These are phyloP conservation scores for Limonium bicolor DNA, from an alignment of 148 eudicot species.

Conservation along the genomic window DNA sequence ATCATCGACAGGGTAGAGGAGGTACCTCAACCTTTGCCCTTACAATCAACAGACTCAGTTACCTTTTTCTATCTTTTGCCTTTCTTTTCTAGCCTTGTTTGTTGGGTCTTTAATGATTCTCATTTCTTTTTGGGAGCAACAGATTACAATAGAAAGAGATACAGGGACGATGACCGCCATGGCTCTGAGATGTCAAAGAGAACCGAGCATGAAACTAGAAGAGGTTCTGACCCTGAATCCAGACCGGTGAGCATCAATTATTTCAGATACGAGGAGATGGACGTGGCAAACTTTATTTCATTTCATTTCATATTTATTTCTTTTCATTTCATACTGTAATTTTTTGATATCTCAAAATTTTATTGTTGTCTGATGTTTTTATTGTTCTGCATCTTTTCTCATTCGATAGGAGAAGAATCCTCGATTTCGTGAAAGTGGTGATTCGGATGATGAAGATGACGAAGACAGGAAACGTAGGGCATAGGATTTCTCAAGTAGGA, in stretches of 20 bases:
- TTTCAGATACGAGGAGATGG: neutral
- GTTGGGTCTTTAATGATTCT: neutral
- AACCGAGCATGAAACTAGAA: constrained; percentile 48
- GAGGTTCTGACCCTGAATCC: constrained; percentile 59
- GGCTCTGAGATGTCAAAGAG: constrained; percentile 58
- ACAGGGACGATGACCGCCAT: constrained; percentile 77
- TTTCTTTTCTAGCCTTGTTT: neutral
- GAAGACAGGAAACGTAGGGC: constrained; percentile 43
- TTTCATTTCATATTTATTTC: neutral
- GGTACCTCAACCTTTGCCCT: constrained; percentile 5
- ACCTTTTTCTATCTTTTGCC: neutral
- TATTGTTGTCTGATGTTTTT: neutral
- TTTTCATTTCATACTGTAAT: neutral
- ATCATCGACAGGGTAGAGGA: constrained; percentile 71
- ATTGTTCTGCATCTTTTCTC: neutral
- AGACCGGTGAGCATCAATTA: constrained; percentile 92
- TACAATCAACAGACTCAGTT: too few relatives aligned
- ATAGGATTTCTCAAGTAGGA: too few relatives aligned
- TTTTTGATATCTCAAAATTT: too few relatives aligned
- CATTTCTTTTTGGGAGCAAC: neutral
- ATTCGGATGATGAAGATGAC: constrained; percentile 84
- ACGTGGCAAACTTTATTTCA: neutral
- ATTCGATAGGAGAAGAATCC: constrained; percentile 82
- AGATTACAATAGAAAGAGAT: constrained; percentile 69
- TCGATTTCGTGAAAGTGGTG: constrained; percentile 86